Base-by-base conservation (phyloP, 495 filamentous ascomycete genomes). In the Lepraria neglecta region DNA sequence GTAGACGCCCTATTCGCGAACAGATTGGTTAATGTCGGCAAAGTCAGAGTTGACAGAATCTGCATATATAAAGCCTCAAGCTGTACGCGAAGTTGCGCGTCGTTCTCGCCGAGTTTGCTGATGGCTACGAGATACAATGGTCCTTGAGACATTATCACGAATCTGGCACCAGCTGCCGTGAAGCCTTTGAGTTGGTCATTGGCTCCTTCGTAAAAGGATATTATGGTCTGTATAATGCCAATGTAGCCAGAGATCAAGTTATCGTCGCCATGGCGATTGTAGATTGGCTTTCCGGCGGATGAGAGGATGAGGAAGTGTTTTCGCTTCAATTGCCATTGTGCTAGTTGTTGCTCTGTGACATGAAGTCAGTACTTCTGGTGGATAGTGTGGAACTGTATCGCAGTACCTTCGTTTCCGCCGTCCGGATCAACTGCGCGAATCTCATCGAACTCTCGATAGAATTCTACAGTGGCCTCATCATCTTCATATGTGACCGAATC, bases 301-400 rank as follows among this genome's bases (percentile, higher is more conserved):
- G 95, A 97, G 0, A 99, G 77, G 67, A 99, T 95, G 66, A 99
- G 78, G 69, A 94, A 99, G 72, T 99, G 94, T 71, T 99, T 99
- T 63, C 90, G 78, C 71, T 96, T 95, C 24, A 87, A 80, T 70
- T 89, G 90, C 89, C 89, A 96, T 61, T 83, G 77, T 28, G 78
- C 72, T 48, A 95, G 75, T 40, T 91, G 76, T 48, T 85, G 66
- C 50, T 89, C 87, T 81, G 76, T 67, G 19, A n/a, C 3, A 44
- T 7, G 9, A 43, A 38, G 31, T 65, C 42, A 60, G 38, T 59
- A 35, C 6, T 35, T 45, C n/a, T 2, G 11, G 15, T 0, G 14
- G 28, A 67, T 17, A 67, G 56, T 21, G 10, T 11, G 7, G 53
- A 27, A 14, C 28, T 21, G 15, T 33, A 21, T 54, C 27, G 52